These are phyloP conservation scores for Didymellaceae sp. DNA, from an alignment of 2,329 filamentous ascomycete genomes.

Conservation along the genomic window DNA sequence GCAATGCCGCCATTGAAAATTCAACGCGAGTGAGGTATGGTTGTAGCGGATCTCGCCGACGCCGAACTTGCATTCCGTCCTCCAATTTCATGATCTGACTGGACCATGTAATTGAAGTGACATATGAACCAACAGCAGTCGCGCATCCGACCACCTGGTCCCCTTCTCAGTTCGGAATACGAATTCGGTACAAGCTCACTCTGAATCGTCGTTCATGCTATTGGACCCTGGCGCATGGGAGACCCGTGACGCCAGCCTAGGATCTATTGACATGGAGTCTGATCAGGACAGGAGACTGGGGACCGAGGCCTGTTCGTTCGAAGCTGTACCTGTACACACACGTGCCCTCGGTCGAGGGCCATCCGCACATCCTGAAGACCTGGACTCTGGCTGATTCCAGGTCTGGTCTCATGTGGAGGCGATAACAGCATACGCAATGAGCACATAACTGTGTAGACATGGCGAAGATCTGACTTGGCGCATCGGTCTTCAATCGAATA, in stretches of 20 bases:
- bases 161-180: neutral
- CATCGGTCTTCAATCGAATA: neutral
- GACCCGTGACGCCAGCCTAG: neutral
- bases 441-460: too few species aligned
- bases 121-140: constrained; percentile 14
- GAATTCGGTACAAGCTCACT: neutral
- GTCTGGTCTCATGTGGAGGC: too few species aligned
- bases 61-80: constrained; percentile 3
- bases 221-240: constrained; percentile 3
- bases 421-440: too few species aligned
- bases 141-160: constrained; percentile 12
- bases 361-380: too few species aligned
- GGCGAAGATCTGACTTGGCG: constrained; percentile 8
- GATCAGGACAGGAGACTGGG: neutral
- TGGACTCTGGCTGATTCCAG: too few species aligned
- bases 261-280: constrained; percentile 1
- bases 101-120: constrained; percentile 1
- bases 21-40: neutral
- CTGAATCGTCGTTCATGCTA: constrained; percentile 1
- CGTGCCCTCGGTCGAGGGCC: neutral
- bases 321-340: neutral
- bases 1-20: neutral
- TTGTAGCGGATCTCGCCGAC: constrained; percentile 11
- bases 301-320: neutral
- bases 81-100: neutral